Percentiles rank a stretch among this genome's conserved stretches.
Evolutionary conservation across 371 early-diverging fungal genomes (phyloP).

Genomic region (Ordospora pajunii): DNA sequence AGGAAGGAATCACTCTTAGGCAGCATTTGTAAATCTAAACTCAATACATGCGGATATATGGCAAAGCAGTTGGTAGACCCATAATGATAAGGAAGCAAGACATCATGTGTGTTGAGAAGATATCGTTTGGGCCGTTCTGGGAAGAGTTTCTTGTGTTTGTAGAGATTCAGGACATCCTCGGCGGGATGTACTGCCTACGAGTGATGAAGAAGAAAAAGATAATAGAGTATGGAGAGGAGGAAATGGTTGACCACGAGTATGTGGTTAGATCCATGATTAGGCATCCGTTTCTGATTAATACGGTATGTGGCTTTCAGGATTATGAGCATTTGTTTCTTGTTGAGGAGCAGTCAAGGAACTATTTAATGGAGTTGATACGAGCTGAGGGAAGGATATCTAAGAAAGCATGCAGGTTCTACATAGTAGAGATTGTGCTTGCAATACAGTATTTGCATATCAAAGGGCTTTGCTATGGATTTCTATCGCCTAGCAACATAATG

Average conservation of each 20-base stretch:
- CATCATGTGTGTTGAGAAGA: conserved; percentile 29
- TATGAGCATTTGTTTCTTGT: conserved; percentile 46
- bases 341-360: conserved; percentile 33
- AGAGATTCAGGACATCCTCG: neutral
- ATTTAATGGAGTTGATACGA: conserved; percentile 24
- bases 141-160: conserved; percentile 29
- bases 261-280: conserved; percentile 28
- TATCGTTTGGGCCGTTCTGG: conserved; percentile 20
- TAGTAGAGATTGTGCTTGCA: conserved; percentile 80
- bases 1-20: too few relatives aligned
- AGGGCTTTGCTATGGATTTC: conserved; percentile 81
- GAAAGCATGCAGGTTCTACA: conserved; percentile 77
- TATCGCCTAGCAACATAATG: conserved; percentile 70
- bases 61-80: too few relatives aligned
- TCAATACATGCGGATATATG: too few relatives aligned
- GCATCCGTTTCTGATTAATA: conserved; percentile 48
- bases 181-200: conserved; percentile 16
- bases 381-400: conserved; percentile 62
- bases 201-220: conserved; percentile 47
- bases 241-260: conserved; percentile 41
- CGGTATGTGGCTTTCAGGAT: conserved; percentile 53
- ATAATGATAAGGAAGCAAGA: conserved; percentile 27
- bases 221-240: conserved; percentile 38
- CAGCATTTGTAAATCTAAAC: too few relatives aligned
- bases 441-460: conserved; percentile 78